Evolutionary conservation across 306 rosid genomes (phyloP).

Genomic region (Comarum palustre): DNA sequence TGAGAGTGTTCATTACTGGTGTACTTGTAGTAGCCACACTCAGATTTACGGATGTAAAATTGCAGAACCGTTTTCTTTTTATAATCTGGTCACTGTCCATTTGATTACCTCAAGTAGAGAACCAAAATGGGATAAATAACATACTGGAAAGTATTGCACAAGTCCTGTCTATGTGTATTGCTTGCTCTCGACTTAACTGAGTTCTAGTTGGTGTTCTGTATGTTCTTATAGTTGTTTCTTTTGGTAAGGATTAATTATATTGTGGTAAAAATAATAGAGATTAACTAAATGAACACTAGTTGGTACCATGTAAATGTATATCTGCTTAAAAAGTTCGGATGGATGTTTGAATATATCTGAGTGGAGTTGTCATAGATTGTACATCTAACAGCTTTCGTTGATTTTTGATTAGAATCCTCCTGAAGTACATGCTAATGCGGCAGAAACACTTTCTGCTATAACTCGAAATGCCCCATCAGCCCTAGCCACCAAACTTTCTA

Average conservation of each 20-base stretch:
- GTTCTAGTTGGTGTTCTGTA: not conserved
- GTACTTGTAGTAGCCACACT: not conserved
- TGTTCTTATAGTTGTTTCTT: not conserved
- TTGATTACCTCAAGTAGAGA: not conserved
- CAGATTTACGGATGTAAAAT: not conserved
- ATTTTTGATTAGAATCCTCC: slow-evolving; percentile 67
- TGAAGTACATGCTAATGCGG: slow-evolving; percentile 92
- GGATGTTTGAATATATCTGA: not conserved
- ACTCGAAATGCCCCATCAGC: slow-evolving; percentile 85
- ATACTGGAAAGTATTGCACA: not conserved
- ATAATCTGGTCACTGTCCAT: not conserved
- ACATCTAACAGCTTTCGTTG: slow-evolving; percentile 21
- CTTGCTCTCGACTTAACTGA: not conserved
- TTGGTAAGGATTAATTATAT: not conserved
- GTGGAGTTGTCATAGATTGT: not conserved
- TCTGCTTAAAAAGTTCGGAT: not conserved
- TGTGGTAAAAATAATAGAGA: not conserved
- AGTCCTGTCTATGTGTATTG: not conserved
- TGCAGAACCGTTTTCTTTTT: not conserved
- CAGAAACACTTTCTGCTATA: slow-evolving; percentile 87
- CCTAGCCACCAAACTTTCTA: slow-evolving; percentile 79
- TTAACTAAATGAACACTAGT: not conserved
- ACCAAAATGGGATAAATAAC: not conserved
- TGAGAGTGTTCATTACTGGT: slow-evolving; percentile 4
- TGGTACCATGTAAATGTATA: not conserved